Base-by-base conservation (phyloP, 2,329 filamentous ascomycete genomes). In the Chaetothyriales sp. region DNA sequence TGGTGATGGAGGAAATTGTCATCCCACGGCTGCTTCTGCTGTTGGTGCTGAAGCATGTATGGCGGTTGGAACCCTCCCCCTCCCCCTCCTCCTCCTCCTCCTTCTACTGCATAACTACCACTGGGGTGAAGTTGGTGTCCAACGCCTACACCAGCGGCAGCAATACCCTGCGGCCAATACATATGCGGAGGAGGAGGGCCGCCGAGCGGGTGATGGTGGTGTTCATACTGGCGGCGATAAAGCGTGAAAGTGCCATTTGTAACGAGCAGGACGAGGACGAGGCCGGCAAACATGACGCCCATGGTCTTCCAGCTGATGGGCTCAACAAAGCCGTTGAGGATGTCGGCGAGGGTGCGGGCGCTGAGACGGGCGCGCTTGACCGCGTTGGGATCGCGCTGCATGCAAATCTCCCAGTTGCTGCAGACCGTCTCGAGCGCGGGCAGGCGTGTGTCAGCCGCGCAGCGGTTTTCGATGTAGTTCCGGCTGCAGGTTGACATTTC, bases 271-370 rank as follows among this genome's bases (percentile, higher is more conserved):
- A 54, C 55, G 10, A 57, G 45, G n/a, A 56, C 55, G 3, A 60
- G 56, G 15, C 59, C 22, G 5, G 54, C 53, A 26, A 57, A 51
- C 25, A 52, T 54, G 49, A 60, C 58, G 9, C 56, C 49, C 73
- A 85, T 81, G 9, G 80, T 78, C 67, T 95, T 95, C 67, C 86
- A 83, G 56, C 84, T 87, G 66, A 96, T 89, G 5, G 86, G 81
- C 60, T 94, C 87, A 3, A 94, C 82, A 65, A 96, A 95, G 61
- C 84, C 83, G 64, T 96, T 95, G 66, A 96, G 83, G 43, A 98
- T 94, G 62, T 87, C 80, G 0, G 90, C 90, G 63, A 95, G 84
- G 22, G 89, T 92, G 62, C 86, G 83, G 4, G 87, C 89, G 18
- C 84, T 86, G 42, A 95, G 80, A 61, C 82, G 83, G 43, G 90